Evolutionary conservation across 1,139 yeast species (phyloP).

Genomic region (Nakaseomyces sp.): DNA sequence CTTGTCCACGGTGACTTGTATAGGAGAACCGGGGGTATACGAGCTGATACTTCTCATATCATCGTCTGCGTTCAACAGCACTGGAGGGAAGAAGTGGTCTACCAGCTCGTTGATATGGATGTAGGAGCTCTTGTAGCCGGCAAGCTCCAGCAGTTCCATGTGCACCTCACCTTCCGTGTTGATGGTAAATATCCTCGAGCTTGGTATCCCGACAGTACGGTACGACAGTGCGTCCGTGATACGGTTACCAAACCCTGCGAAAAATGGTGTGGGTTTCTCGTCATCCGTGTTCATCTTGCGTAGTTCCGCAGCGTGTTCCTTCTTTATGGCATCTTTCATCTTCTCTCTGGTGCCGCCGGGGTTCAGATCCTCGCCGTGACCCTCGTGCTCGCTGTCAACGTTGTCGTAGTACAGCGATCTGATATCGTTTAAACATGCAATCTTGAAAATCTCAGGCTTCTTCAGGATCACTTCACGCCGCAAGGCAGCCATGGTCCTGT

Average conservation of each 20-base stretch:
- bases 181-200: constrained; percentile 90
- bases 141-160: constrained; percentile 89
- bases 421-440: constrained; percentile 91
- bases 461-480: constrained; percentile 84
- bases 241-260: constrained; percentile 96
- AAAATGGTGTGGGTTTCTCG: constrained; percentile 50
- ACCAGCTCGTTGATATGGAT: constrained; percentile 87
- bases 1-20: background rate
- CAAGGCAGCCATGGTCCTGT: constrained; percentile 92
- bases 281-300: constrained; percentile 14
- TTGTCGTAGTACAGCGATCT: constrained; percentile 45
- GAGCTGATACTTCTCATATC: constrained; percentile 25
- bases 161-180: constrained; percentile 96
- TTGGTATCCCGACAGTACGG: constrained; percentile 87
- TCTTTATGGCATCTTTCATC: constrained; percentile 7
- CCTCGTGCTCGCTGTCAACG: constrained; percentile 10
- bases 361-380: constrained; percentile 4
- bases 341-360: constrained; percentile 8
- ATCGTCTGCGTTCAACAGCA: constrained; percentile 35
- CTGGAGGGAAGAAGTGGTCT: constrained; percentile 96
- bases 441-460: constrained; percentile 95
- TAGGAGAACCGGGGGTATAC: constrained; percentile 28
- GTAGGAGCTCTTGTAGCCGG: constrained; percentile 85
- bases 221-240: constrained; percentile 96
- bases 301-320: constrained; percentile 3